Percentiles rank a stretch among this genome's conserved stretches.
phyloP scores from a whole-genome alignment of 148 eudicot species.

The Suaeda aralocaspica region DNA sequence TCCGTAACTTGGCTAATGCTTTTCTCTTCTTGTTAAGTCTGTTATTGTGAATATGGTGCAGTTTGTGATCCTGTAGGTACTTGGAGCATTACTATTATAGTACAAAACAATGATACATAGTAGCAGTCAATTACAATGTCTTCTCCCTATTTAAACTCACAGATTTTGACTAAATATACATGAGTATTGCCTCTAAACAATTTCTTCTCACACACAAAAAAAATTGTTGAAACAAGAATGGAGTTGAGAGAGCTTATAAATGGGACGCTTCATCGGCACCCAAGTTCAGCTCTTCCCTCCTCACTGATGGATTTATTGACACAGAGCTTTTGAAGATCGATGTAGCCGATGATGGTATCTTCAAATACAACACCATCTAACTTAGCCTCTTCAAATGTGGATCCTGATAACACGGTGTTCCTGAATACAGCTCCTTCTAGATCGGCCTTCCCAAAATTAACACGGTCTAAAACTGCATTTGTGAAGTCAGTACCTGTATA shows the following conservation, averaged over 20 bases:
- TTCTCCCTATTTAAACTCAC: not conserved
- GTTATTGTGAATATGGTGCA: too few relatives aligned
- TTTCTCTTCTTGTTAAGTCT: too few relatives aligned
- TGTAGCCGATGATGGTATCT: slow-evolving; percentile 67
- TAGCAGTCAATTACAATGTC: not conserved
- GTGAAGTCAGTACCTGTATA: slow-evolving; percentile 75
- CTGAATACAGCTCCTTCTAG: slow-evolving; percentile 67
- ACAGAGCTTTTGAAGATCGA: slow-evolving; percentile 63
- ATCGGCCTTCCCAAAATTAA: slow-evolving; percentile 68
- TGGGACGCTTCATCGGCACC: slow-evolving; percentile 37
- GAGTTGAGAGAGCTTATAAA: not conserved
- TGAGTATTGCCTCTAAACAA: not conserved
- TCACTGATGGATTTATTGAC: slow-evolving; percentile 40
- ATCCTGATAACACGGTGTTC: slow-evolving; percentile 81
- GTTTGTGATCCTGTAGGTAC: too few relatives aligned
- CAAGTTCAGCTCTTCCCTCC: slow-evolving; percentile 45
- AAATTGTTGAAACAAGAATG: slow-evolving; percentile 10
- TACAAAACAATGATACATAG: not conserved
- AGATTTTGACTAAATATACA: slow-evolving; percentile 2
- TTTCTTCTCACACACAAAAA: slow-evolving; percentile 12
- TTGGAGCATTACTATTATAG: not conserved
- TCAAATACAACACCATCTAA: slow-evolving; percentile 72
- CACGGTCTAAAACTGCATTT: slow-evolving; percentile 85
- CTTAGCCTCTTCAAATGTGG: slow-evolving; percentile 66
- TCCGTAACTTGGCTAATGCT: too few relatives aligned